These are phyloP conservation scores for Paecilomyces formosus DNA, from an alignment of 2,329 filamentous ascomycete species.

Conservation along the genomic window DNA sequence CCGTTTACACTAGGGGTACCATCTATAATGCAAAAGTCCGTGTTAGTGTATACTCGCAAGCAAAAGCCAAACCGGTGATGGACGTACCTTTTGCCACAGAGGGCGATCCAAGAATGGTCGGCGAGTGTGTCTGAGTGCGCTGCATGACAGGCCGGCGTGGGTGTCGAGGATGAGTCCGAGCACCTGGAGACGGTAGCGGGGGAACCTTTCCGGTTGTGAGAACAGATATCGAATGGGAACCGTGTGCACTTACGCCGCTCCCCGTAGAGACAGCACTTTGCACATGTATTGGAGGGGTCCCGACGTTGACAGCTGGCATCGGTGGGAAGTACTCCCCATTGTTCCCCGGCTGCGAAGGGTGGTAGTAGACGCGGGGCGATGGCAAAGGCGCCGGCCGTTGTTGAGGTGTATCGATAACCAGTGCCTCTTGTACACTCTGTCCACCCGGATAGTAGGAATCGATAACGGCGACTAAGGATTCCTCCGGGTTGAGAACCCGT, in stretches of 20 bases:
- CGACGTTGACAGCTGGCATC: constrained; percentile 42
- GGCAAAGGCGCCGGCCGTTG: constrained; percentile 65
- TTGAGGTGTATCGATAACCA: constrained; percentile 78
- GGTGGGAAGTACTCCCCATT: constrained; percentile 78
- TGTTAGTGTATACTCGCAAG: not conserved
- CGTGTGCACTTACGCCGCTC: constrained; percentile 31
- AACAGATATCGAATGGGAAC: constrained; percentile 66
- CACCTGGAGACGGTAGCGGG: constrained; percentile 74
- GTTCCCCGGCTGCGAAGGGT: constrained; percentile 58
- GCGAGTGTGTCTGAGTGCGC: constrained; percentile 73
- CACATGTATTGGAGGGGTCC: constrained; percentile 34
- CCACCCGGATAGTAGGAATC: constrained; percentile 81
- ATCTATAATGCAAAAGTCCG: constrained; percentile 14
- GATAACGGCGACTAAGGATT: constrained; percentile 68
- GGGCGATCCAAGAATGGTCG: constrained; percentile 55
- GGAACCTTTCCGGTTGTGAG: constrained; percentile 74
- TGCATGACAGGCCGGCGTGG: constrained; percentile 52
- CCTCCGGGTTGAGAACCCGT: constrained; percentile 74
- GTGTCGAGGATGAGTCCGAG: constrained; percentile 44
- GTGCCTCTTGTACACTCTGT: constrained; percentile 79
- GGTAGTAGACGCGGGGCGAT: constrained; percentile 58
- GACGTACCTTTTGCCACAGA: constrained; percentile 35
- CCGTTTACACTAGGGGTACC: constrained; percentile 16
- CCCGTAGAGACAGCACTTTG: constrained; percentile 34
- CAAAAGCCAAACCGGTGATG: not conserved